Evolutionary conservation across 2,329 filamentous ascomycete genomes (phyloP), one percentile per base, ranked within the genome.

Genomic region (Penicillium sp.): DNA sequence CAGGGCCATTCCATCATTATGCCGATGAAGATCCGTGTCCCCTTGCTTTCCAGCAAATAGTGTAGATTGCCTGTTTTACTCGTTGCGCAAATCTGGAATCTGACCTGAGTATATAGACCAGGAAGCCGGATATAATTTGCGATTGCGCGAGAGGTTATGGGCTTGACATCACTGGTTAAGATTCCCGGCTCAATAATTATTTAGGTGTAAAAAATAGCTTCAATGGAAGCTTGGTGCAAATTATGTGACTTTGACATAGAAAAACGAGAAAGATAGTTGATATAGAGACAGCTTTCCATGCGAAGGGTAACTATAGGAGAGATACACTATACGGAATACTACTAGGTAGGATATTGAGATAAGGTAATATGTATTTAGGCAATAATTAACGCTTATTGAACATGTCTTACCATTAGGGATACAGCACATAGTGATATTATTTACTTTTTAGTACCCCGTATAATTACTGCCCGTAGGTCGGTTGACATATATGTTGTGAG

Each of bases 41-140:
- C 57, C 61, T 63, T 64, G 51, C 61, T 51, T 59, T 35, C 47
- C 24, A 26, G 40, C 13, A 35, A 8, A 46, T 40, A n/a, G 8
- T 37, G 32, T 31, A 35, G 9, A 35, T 16, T 22, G 34, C 32
- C 18, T 24, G 20, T 13, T 4, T 40, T 16, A 14, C 38, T 24
- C 7, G 13, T 22, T 14, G 11, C 3, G 13, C 5, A 20, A 22
- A 29, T n/a, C 16, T n/a, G 40, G 40, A 45, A 45, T 29, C n/a
- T 29, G 24, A 18, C n/a, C 24, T 44, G 24, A 5, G 29, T 14
- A n/a, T 11, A 26, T 20, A 26, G 9, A 32, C 10, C 13, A 20
- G 10, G n/a, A 11, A 45, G 7, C 42, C 13, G 29, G 29, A 18
- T 10, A 46, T 29, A 20, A 11, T 22, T 10, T 31, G 4, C 7